These are phyloP conservation scores for Paramecium pentaurelia DNA, from an alignment of 73 alveolate species.

Conservation along the genomic window DNA sequence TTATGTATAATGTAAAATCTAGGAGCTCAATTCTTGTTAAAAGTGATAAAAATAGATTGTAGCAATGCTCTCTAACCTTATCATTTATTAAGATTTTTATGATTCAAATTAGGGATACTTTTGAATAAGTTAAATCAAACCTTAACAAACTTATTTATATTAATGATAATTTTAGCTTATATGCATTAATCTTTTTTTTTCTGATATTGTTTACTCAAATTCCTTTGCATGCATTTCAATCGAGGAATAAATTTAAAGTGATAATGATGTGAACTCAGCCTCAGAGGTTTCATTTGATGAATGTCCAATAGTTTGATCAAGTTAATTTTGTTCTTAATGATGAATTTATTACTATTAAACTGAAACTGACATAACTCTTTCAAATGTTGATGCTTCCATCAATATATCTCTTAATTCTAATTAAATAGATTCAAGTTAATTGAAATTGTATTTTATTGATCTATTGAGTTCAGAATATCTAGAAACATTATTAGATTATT, in stretches of 20 bases:
- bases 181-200: not conserved
- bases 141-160: slow-evolving; percentile 20
- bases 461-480: not conserved
- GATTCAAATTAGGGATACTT: slow-evolving; percentile 15
- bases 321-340: not conserved
- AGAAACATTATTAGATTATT: not conserved
- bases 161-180: not conserved
- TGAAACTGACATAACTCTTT: not conserved
- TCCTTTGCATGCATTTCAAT: not conserved
- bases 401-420: not conserved
- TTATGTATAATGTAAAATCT: not conserved
- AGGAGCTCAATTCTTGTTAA: not conserved
- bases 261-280: not conserved
- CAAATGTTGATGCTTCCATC: not conserved
- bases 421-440: not conserved
- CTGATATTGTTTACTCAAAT: not conserved
- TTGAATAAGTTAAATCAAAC: not conserved
- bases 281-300: not conserved
- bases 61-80: not conserved
- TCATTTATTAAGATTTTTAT: not conserved
- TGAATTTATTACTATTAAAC: not conserved
- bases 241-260: not conserved
- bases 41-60: not conserved
- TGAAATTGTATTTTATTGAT: not conserved
- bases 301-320: not conserved